Evolutionary conservation across 108 stramenopile genomes (phyloP).

Genomic region (Fistulifera pelliculosa): DNA sequence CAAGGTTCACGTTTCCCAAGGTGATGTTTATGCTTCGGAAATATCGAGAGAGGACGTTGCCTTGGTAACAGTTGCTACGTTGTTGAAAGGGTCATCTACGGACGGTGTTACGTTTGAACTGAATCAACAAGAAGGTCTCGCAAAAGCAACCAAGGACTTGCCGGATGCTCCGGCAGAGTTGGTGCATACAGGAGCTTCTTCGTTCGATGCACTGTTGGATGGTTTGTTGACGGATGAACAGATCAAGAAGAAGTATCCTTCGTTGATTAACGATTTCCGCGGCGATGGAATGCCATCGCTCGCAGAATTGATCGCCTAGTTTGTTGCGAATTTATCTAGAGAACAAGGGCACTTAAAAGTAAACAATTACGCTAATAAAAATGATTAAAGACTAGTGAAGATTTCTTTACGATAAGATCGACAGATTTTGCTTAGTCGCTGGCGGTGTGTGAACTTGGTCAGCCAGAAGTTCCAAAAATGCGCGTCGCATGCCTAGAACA

Average conservation of each 20-base stretch:
- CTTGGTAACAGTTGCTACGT: conserved; percentile 6
- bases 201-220: conserved; percentile 11
- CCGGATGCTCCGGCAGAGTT: background rate
- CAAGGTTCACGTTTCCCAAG: conserved; percentile 13
- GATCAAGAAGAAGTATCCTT: conserved; percentile 9
- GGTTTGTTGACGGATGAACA: conserved; percentile 11
- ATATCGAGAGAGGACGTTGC: conserved; percentile 13
- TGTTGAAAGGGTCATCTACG: conserved; percentile 12
- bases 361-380: too few relatives aligned
- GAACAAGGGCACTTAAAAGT: too few relatives aligned
- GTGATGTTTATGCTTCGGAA: conserved; percentile 15
- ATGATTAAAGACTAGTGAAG: too few relatives aligned
- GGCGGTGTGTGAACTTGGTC: too few relatives aligned
- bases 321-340: too few relatives aligned
- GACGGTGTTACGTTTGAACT: conserved; percentile 12
- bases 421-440: too few relatives aligned
- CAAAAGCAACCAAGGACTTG: background rate
- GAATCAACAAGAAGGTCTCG: conserved; percentile 10
- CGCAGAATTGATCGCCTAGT: too few relatives aligned
- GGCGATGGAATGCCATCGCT: too few relatives aligned
- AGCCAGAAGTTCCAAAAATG: background rate
- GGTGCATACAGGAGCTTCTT: conserved; percentile 6
- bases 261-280: too few relatives aligned
- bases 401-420: too few relatives aligned
- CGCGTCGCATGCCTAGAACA: conserved; percentile 3